phyloP scores from a whole-genome alignment of 2,329 filamentous ascomycete genomes.

The Malbranchea cinnamomea region DNA sequence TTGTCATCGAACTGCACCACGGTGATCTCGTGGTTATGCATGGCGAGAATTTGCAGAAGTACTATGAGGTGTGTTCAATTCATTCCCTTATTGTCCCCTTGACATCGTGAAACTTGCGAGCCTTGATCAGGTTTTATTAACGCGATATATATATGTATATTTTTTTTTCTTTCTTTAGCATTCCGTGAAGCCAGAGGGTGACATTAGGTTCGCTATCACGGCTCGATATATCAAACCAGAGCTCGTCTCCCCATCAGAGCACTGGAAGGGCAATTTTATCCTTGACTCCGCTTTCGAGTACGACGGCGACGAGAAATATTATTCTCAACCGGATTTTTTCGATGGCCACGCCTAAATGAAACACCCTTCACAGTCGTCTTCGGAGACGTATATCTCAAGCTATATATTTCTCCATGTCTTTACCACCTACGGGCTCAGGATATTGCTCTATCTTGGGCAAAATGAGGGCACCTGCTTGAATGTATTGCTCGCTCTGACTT shows the following conservation, averaged over 20 bases:
- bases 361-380: no score
- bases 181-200: slow-evolving; percentile 28
- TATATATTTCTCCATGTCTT: no score
- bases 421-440: no score
- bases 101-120: no score
- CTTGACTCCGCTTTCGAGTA: slow-evolving; percentile 9
- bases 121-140: neutral
- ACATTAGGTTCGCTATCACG: slow-evolving; percentile 35
- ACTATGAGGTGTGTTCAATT: slow-evolving; percentile 30
- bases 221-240: slow-evolving; percentile 30
- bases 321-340: no score
- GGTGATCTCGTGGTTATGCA: slow-evolving; percentile 46
- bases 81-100: neutral
- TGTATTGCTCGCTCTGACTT: no score
- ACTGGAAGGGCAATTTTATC: slow-evolving; percentile 10
- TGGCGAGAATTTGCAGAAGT: slow-evolving; percentile 38
- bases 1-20: slow-evolving; percentile 37
- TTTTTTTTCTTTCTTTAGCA: slow-evolving; percentile 17
- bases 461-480: no score
- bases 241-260: slow-evolving; percentile 16
- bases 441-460: no score
- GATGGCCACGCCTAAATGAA: no score
- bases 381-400: no score
- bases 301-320: slow-evolving; percentile 13
- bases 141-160: neutral